These are phyloP conservation scores for Actinomortierella wolfii DNA, from an alignment of 371 early-diverging fungal species.

Conservation along the genomic window DNA sequence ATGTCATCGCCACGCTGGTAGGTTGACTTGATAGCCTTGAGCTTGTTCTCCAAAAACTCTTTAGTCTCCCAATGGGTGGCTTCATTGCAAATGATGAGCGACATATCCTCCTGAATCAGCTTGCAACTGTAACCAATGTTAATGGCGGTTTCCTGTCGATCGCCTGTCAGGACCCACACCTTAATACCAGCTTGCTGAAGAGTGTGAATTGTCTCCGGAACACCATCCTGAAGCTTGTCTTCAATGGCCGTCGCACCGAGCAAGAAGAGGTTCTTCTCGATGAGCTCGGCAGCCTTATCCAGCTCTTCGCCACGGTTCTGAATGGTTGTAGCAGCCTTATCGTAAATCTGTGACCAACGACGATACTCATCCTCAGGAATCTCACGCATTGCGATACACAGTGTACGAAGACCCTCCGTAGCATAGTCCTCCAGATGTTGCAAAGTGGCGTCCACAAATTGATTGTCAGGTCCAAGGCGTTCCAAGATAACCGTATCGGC, in stretches of 20 bases:
- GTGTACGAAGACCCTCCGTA: conserved; percentile 89
- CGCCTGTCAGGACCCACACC: conserved; percentile 97
- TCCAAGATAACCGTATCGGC: conserved; percentile 98
- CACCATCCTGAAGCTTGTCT: conserved; percentile 98
- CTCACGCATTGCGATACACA: conserved; percentile 93
- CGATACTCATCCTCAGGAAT: conserved; percentile 88
- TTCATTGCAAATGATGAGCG: conserved; percentile 82
- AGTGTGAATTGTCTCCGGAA: conserved; percentile 96
- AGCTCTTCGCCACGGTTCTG: conserved; percentile 87
- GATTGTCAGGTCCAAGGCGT: conserved; percentile 74
- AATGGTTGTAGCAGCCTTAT: conserved; percentile 88
- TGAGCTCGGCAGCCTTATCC: conserved; percentile 91
- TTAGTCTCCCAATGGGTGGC: conserved; percentile 81
- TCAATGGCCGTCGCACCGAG: conserved; percentile 99
- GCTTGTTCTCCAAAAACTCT: conserved; percentile 75
- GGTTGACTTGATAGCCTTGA: conserved; percentile 68
- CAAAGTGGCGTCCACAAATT: conserved; percentile 78
- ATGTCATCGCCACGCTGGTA: conserved; percentile 62
- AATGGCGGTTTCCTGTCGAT: conserved; percentile 93
- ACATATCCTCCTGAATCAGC: conserved; percentile 84
- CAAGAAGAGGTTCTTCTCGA: conserved; percentile 90
- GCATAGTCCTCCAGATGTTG: conserved; percentile 88
- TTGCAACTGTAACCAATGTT: conserved; percentile 94
- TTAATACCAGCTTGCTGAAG: conserved; percentile 93
- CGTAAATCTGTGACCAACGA: conserved; percentile 82